Conservation (phyloP, 192 early-diverging fungal species). For the Obelidium mucronatum region DNA sequence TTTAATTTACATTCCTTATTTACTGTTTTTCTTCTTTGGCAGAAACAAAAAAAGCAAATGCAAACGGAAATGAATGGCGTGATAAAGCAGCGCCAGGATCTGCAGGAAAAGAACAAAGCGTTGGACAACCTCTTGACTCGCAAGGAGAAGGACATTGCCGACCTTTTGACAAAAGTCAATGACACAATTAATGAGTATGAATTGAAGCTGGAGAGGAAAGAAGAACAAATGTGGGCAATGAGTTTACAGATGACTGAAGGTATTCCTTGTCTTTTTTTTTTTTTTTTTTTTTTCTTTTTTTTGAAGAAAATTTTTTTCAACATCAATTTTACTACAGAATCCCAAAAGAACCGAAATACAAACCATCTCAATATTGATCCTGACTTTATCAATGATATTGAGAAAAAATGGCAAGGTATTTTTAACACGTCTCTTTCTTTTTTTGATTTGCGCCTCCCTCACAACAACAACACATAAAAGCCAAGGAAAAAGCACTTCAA, state of each 20-base stretch:
- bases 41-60: slow-evolving; percentile 60
- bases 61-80: slow-evolving; percentile 47
- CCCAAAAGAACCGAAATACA: slow-evolving; percentile 37
- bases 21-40: not conserved
- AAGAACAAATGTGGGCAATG: slow-evolving; percentile 69
- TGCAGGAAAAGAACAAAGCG: slow-evolving; percentile 53
- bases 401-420: slow-evolving; percentile 67
- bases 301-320: not conserved
- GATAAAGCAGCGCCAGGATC: slow-evolving; percentile 56
- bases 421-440: slow-evolving; percentile 17
- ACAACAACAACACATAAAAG: slow-evolving; percentile 27
- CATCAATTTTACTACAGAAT: slow-evolving; percentile 33
- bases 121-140: slow-evolving; percentile 51
- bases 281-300: not conserved
- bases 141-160: slow-evolving; percentile 62
- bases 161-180: slow-evolving; percentile 63
- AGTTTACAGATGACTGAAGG: slow-evolving; percentile 61
- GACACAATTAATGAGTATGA: slow-evolving; percentile 67
- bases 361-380: slow-evolving; percentile 53
- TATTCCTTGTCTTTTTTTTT: slow-evolving; percentile 6
- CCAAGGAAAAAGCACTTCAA: slow-evolving; percentile 53
- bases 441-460: not conserved
- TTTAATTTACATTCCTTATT: not conserved
- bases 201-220: slow-evolving; percentile 59
- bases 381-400: slow-evolving; percentile 60